Evolutionary conservation across 164 flowering plant genomes (phyloP).

Genomic region (Vitis cinerea): DNA sequence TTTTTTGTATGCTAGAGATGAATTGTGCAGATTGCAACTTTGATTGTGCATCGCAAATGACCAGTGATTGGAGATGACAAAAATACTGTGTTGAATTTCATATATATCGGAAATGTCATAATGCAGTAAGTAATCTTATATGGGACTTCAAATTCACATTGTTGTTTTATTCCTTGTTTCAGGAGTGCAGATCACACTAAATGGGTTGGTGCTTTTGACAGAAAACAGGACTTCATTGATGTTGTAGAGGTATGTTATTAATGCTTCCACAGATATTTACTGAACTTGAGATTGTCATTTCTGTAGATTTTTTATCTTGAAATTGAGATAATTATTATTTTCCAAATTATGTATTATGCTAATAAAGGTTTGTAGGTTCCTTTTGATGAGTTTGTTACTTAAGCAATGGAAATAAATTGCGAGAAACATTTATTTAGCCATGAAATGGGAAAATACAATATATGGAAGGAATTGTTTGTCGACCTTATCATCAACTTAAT

Average conservation of each 20-base stretch:
- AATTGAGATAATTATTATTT: neutral
- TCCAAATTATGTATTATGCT: neutral
- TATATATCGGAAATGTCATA: neutral
- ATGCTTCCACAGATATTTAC: neutral
- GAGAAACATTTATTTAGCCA: neutral
- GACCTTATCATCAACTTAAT: neutral
- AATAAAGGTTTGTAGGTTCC: neutral
- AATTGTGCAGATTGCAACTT: too few species aligned
- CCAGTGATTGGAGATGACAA: too few species aligned
- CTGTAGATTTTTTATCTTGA: neutral
- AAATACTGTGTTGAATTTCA: neutral
- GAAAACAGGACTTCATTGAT: slow-evolving; percentile 87
- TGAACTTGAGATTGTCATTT: neutral
- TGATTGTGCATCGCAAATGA: too few species aligned
- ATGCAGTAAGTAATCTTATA: neutral
- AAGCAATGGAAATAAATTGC: neutral
- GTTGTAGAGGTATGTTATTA: slow-evolving; percentile 76
- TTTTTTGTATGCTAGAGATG: too few species aligned
- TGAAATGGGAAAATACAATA: neutral
- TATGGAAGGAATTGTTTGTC: neutral
- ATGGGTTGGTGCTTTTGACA: slow-evolving; percentile 87
- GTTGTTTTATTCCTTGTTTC: slow-evolving; percentile 12
- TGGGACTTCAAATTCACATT: neutral
- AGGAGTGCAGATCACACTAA: slow-evolving; percentile 98
- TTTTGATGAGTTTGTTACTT: neutral